A percentile compares a stretch with the other conserved stretches of the same genome.
These are phyloP conservation scores for Clonostachys sp. DNA, from an alignment of 2,329 filamentous ascomycete species.

Conservation along the genomic window DNA sequence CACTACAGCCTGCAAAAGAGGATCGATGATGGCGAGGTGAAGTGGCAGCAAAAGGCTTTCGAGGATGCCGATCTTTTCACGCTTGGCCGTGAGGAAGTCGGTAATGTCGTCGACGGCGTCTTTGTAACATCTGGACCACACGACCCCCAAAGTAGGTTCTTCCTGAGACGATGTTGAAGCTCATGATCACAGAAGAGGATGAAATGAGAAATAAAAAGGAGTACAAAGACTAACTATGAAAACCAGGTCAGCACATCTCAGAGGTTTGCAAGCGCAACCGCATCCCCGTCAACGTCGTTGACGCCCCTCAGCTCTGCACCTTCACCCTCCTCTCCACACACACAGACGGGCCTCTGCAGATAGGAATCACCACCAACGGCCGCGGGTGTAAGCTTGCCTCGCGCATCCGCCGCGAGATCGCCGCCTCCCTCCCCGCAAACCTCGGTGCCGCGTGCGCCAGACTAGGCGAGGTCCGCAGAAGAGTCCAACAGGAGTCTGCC, in stretches of 20 bases:
- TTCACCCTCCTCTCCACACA: conserved; percentile 89
- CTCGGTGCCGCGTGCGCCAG: conserved; percentile 74
- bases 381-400: conserved; percentile 91
- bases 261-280: conserved; percentile 70
- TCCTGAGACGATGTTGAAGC: neutral
- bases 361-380: conserved; percentile 93
- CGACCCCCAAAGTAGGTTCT: conserved; percentile 27
- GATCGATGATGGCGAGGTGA: conserved; percentile 61
- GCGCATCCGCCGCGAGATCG: conserved; percentile 83
- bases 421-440: conserved; percentile 68
- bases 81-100: conserved; percentile 77
- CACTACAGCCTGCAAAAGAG: conserved; percentile 56
- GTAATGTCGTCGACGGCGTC: conserved; percentile 79
- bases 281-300: conserved; percentile 90
- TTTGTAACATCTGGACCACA: conserved; percentile 68
- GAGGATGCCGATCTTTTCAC: conserved; percentile 66
- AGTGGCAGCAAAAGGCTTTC: conserved; percentile 65
- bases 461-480: conserved; percentile 67
- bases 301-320: conserved; percentile 80
- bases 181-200: neutral
- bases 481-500: conserved; percentile 56
- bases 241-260: conserved; percentile 61
- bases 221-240: neutral
- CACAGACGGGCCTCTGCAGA: conserved; percentile 84
- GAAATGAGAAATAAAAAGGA: neutral